Base-by-base conservation (phyloP, 352 stramenopile species). In the Halophytophthora polymorphica region DNA sequence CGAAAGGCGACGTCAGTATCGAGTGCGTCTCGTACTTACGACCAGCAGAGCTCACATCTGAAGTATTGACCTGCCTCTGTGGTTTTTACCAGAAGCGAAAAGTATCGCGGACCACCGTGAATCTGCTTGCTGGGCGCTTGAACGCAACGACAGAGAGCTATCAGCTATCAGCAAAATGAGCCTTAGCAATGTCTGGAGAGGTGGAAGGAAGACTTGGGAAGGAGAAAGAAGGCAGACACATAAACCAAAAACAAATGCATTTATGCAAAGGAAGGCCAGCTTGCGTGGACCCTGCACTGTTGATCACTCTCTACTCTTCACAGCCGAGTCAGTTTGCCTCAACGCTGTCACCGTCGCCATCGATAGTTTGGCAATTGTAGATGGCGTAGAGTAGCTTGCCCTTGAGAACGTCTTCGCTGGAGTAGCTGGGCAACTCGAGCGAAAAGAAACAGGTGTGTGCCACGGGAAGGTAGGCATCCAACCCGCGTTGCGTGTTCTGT, bases 391-490 rank as follows among this genome's bases (percentile, higher is more conserved):
- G 54, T 19, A 98, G 53, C 56, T 90, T 93, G 36, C 88, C 75
- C 14, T 68, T 57, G 33, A 96, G 58, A 6, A 95, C 70, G 25
- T 72, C 53, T 29, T 86, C 60, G 40, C 68, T 94, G 35, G 88
- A 96, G 66, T 99, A 99, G 35, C 83, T 59, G 14, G 97, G 96
- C 19, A 99, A 58, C 28, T 96, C 93, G 28, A 99, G 73, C 6
- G 90, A 95, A 64, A 99, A 99, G 74, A 99, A 99, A 64, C 97
- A 99, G n/a, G 97, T 99, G 58, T 98, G 97, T 21, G 96, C 90
- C 54, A 98, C 96, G 6, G 96, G 96, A 35, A 99, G 73, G 58
- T 97, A 98, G 14, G 69, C 71, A 51, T 97, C 86, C 46, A 73
- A 49, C 37, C 54, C 64, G 42, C 60, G 49, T 54, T 54, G 54